Evolutionary conservation across 768 basidiomycete genomes (phyloP), one percentile per base, ranked within the genome.

Genomic region (Melanogaster broomeanus): DNA sequence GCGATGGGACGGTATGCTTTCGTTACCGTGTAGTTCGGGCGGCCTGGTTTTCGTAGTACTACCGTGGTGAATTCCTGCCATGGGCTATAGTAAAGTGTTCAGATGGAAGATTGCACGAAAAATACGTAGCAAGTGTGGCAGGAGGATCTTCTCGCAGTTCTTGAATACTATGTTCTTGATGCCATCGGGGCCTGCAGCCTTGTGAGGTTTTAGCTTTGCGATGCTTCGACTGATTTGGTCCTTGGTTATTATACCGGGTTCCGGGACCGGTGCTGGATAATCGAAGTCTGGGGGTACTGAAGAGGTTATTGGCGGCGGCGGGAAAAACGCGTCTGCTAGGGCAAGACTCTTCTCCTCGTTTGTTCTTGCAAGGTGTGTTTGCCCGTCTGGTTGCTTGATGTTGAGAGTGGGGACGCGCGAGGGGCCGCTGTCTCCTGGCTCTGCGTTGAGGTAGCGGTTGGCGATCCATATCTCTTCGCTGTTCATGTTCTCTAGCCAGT

Each of bases 251-350:
- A 45, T 27, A 0, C 15, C 18, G 37, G 45, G 55, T 0, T 37
- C 19, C 15, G 25, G 39, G 0, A 25, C 21, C 0, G 45, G 34
- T 4, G 41, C 33, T 2, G 56, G 61, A 39, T 63, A 63, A 6
- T 25, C 3, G 37, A 16, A 38, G n/a, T 38, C 37, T 7, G 16
- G 7, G 37, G 37, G 37, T 15, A 38, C 16, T 3, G 8, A n/a
- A 8, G 37, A 38, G 16, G 16, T n/a, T 16, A 16, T 8, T 2
- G 37, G 2, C 3, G 61, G 57, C 1, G 61, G 58, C 1, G 65
- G 63, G 15, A 71, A 70, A 53, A 71, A 69, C 3, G 59, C 40
- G 3, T 49, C 13, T 40, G 50, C 46, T 4, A 71, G 57, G 0
- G 49, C n/a, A 0, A 39, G 3, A 45, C 59, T 56, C 34, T 66